These are phyloP conservation scores for Pseudogymnoascus destructans DNA, from an alignment of 2,329 filamentous ascomycete genomes.

Conservation along the genomic window DNA sequence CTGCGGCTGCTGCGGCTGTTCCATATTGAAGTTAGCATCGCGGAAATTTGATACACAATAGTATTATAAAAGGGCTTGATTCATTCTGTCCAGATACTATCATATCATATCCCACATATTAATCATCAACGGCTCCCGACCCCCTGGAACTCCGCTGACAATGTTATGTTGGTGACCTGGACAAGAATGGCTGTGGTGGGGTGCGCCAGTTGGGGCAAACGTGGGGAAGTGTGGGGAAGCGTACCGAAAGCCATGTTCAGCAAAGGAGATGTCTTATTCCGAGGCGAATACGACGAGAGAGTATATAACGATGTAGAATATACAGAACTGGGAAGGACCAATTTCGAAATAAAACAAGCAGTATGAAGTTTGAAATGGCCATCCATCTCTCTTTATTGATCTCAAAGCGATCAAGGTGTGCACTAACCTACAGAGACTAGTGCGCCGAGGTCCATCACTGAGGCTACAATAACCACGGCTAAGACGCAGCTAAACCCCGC, in stretches of 20 bases:
- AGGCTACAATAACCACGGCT: background rate
- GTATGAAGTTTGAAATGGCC: background rate
- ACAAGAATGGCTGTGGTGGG: background rate
- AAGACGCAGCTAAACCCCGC: background rate
- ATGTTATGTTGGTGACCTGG: background rate
- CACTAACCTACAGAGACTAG: background rate
- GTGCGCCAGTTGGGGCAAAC: background rate
- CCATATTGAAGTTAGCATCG: background rate
- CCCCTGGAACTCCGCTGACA: background rate
- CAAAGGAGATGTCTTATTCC: background rate
- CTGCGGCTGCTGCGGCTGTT: slow-evolving; percentile 18
- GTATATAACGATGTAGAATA: background rate
- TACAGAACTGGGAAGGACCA: background rate
- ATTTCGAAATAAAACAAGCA: background rate
- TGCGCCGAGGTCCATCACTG: background rate
- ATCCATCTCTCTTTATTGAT: background rate
- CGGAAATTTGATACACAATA: background rate
- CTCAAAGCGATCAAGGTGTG: background rate
- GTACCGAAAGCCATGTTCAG: background rate
- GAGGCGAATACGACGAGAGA: background rate
- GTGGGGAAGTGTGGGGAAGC: slow-evolving; percentile 7
- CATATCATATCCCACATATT: background rate
- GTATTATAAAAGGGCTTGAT: background rate
- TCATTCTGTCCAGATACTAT: background rate
- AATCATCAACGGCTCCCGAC: background rate